phyloP scores from a whole-genome alignment of 2,329 filamentous ascomycete genomes.

The Periglandula ipomoeae region DNA sequence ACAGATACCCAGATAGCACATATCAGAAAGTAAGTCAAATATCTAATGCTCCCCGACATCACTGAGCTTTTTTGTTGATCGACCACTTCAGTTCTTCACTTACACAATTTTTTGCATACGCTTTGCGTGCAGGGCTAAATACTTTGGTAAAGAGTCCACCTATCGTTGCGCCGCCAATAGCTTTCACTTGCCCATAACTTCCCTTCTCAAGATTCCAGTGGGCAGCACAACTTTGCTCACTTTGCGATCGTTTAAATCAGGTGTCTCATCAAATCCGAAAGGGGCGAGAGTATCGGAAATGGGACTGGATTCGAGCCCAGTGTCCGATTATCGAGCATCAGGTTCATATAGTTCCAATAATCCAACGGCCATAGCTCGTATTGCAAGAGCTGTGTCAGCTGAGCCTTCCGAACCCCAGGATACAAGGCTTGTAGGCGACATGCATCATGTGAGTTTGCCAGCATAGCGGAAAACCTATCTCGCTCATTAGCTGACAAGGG shows the following conservation, averaged over 20 bases:
- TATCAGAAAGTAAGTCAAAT: slow-evolving; percentile 2
- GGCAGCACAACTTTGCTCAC: background rate
- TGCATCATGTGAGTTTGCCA: background rate
- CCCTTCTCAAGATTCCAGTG: background rate
- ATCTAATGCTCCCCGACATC: background rate
- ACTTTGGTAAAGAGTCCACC: background rate
- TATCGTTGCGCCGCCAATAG: background rate
- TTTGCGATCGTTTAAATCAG: no score
- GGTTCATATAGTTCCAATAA: background rate
- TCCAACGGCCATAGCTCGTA: background rate
- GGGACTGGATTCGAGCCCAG: background rate
- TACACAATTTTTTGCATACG: background rate
- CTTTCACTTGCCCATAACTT: background rate
- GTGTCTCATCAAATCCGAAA: background rate
- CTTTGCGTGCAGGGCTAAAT: background rate
- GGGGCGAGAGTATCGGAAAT: background rate
- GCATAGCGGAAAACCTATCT: background rate
- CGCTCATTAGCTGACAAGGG: background rate
- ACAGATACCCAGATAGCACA: slow-evolving; percentile 8
- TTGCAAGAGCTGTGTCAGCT: background rate
- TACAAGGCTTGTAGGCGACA: background rate
- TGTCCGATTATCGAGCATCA: background rate
- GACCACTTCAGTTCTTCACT: background rate
- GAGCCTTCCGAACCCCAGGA: background rate
- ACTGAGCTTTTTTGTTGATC: background rate